Evolutionary conservation across 2,329 filamentous ascomycete species (phyloP).

Genomic region (Exophiala aquamarina): DNA sequence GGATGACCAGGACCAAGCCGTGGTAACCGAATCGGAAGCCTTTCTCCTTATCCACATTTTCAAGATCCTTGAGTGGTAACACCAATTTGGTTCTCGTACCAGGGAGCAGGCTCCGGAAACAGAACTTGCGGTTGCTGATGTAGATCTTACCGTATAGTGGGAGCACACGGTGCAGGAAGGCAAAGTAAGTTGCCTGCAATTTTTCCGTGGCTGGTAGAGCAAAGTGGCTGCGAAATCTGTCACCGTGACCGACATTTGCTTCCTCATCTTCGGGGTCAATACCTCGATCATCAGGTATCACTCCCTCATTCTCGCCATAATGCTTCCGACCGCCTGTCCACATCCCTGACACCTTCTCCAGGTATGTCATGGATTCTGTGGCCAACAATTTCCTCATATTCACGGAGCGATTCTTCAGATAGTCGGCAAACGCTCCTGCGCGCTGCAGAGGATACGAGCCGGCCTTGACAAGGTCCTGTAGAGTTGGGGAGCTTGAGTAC

Average conservation of each 20-base stretch:
- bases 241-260: constrained; percentile 53
- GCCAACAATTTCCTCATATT: constrained; percentile 80
- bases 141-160: constrained; percentile 97
- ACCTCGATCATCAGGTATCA: constrained; percentile 64
- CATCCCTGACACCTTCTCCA: constrained; percentile 96
- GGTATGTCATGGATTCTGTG: constrained; percentile 91
- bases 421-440: constrained; percentile 79
- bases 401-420: constrained; percentile 74
- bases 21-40: constrained; percentile 91
- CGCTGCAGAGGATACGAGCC: constrained; percentile 79
- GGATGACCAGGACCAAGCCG: constrained; percentile 87
- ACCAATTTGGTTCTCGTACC: constrained; percentile 92
- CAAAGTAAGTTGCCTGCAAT: constrained; percentile 86
- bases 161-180: constrained; percentile 83
- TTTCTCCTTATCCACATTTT: constrained; percentile 92
- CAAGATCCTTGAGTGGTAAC: constrained; percentile 83
- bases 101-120: constrained; percentile 86
- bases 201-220: constrained; percentile 80
- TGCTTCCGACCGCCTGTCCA: constrained; percentile 89
- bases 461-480: constrained; percentile 59
- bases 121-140: constrained; percentile 82
- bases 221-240: constrained; percentile 85
- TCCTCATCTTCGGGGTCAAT: constrained; percentile 58
- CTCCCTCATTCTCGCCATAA: constrained; percentile 72
- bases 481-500: constrained; percentile 42